phyloP scores from a whole-genome alignment of 2,329 filamentous ascomycete genomes.

The Magnaporthiopsis poae region DNA sequence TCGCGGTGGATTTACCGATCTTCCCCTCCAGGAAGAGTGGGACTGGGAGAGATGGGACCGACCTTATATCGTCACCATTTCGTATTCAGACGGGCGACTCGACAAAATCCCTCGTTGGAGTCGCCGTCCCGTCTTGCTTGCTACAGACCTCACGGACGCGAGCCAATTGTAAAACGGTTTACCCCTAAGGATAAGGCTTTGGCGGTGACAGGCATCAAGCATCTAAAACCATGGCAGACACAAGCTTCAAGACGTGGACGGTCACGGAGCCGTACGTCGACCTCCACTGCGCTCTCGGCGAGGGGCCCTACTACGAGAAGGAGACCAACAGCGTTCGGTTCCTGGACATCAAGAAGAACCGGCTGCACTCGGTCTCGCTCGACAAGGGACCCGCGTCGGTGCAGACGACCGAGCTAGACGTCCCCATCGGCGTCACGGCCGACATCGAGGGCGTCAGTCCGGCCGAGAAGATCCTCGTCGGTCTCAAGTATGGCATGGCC shows the following conservation, averaged over 20 bases:
- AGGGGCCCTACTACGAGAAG: constrained; percentile 65
- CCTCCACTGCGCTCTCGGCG: constrained; percentile 56
- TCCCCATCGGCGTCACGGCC: constrained; percentile 57
- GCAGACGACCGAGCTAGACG: constrained; percentile 48
- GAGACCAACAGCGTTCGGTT: constrained; percentile 59
- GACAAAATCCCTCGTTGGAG: background rate
- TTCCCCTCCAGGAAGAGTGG: background rate
- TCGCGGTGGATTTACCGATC: background rate
- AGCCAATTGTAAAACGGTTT: background rate
- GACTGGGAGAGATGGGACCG: background rate
- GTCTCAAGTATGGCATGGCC: constrained; percentile 74
- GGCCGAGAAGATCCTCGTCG: constrained; percentile 59
- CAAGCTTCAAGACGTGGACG: background rate
- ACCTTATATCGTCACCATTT: background rate
- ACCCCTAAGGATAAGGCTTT: no score
- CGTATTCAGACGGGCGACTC: background rate
- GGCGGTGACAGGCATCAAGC: no score
- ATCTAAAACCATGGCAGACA: no score
- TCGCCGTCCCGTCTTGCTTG: background rate
- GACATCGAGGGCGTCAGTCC: constrained; percentile 62
- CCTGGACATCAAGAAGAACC: constrained; percentile 72
- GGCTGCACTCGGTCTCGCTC: constrained; percentile 63
- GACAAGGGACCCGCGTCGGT: constrained; percentile 51
- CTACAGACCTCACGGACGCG: background rate
- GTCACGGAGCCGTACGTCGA: constrained; percentile 48